Evolutionary conservation across 2,329 filamentous ascomycete genomes (phyloP), one percentile per base, ranked within the genome.

Genomic region (Alternaria triticina): DNA sequence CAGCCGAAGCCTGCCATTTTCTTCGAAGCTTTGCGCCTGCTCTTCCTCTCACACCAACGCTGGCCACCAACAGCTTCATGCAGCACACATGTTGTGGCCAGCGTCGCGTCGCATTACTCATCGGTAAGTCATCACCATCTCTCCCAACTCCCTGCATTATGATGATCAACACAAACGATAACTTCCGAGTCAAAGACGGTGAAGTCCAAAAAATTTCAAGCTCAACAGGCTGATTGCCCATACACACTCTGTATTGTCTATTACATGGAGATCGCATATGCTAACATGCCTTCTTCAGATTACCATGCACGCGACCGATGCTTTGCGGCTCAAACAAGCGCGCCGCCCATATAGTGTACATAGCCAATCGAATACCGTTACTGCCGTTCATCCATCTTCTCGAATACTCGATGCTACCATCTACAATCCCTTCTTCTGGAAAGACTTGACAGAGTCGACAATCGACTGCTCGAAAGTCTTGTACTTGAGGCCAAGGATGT

Each of bases 401-500:
- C 13, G 33, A 46, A 8, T 33, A 20, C 30, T 12, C 23, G 3
- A n/a, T 27, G n/a, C 8, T 10, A 6, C 5, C 20, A 22, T 20
- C 33, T 78, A 85, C 55, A 83, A 80, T 1, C 84, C 84, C 49
- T 86, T 83, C 40, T 79, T 81, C 74, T 90, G 85, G 71, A 93
- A 77, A 30, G 86, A 89, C 79, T 87, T 87, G 17, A 90, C 87
- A 6, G 87, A 86, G 78, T 91, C 90, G 20, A 82, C 78, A 57
- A 92, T 84, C 54, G 83, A 86, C 73, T 87, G 80, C 73, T 90
- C 85, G 45, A 92, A 79, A 0, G 78, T 77, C 62, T 75, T 86
- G 72, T 88, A 91, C 71, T 88, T 82, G 23, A 91, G 68, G 0
- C 88, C 88, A 50, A 93, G 70, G 0, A 91, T 70, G 56, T 87